Evolutionary conservation across 805 yeast genomes (phyloP).

Genomic region (Cyberlindnera euphorbiae): DNA sequence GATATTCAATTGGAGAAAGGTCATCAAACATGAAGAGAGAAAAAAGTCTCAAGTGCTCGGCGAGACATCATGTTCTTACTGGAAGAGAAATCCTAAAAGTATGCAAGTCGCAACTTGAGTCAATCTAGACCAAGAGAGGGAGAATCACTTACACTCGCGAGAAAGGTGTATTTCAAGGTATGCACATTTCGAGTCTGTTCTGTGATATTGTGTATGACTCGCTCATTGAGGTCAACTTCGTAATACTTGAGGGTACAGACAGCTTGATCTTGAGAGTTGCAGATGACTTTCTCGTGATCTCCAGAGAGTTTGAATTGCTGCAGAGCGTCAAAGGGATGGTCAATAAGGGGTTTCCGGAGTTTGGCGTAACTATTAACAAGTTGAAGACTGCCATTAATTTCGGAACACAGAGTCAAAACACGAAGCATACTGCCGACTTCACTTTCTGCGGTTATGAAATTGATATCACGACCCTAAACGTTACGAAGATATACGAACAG

Average conservation of each 20-base stretch:
- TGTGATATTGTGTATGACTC: constrained; percentile 72
- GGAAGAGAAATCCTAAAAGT: constrained; percentile 42
- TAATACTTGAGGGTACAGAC: constrained; percentile 20
- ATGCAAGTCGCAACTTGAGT: constrained; percentile 48
- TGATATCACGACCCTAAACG: constrained; percentile 28
- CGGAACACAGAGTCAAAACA: constrained; percentile 8
- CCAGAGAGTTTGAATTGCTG: constrained; percentile 37
- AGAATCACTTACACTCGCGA: constrained; percentile 41
- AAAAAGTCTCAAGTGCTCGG: no score
- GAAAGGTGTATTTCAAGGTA: constrained; percentile 81
- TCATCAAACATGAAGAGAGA: neutral
- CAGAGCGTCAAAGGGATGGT: constrained; percentile 27
- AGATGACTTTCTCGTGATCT: constrained; percentile 79
- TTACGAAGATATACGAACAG: constrained; percentile 33
- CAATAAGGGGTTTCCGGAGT: constrained; percentile 33
- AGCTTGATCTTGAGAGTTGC: constrained; percentile 58
- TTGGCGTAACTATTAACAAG: constrained; percentile 29
- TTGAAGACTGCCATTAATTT: constrained; percentile 34
- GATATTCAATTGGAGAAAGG: neutral
- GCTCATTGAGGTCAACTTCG: constrained; percentile 37
- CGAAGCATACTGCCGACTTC: constrained; percentile 9
- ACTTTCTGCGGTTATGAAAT: constrained; percentile 42
- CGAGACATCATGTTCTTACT: constrained; percentile 26
- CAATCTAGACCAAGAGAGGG: constrained; percentile 40
- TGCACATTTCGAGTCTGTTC: constrained; percentile 65